These are phyloP conservation scores for Stereum hirsutum DNA, from an alignment of 1,284 basidiomycete genomes.

Conservation along the genomic window DNA sequence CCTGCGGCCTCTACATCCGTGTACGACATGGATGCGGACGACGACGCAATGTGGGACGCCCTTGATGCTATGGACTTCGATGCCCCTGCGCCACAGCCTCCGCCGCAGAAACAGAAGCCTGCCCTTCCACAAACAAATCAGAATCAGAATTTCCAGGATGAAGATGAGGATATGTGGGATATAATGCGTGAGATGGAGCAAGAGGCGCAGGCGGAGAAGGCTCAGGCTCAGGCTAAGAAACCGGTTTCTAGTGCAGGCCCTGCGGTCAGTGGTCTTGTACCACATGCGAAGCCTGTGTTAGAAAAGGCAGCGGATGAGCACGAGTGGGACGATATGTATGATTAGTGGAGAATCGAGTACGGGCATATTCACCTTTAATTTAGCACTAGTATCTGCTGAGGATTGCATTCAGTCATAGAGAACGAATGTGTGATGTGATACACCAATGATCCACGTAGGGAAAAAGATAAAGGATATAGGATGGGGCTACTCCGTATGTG, in stretches of 20 bases:
- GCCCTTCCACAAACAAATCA: slow-evolving; percentile 12
- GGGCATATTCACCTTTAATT: too few species aligned
- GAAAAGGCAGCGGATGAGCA: slow-evolving; percentile 22
- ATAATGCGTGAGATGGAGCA: slow-evolving; percentile 50
- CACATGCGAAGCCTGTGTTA: neutral
- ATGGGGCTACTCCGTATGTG: too few species aligned
- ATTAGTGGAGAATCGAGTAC: slow-evolving; percentile 15
- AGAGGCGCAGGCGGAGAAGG: slow-evolving; percentile 13
- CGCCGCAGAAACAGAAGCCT: slow-evolving; percentile 3
- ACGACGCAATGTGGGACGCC: slow-evolving; percentile 45
- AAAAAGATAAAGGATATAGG: too few species aligned
- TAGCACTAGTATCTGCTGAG: too few species aligned
- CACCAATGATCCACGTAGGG: too few species aligned
- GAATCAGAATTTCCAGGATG: too few species aligned
- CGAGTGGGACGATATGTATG: slow-evolving; percentile 32
- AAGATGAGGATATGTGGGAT: slow-evolving; percentile 65
- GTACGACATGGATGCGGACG: slow-evolving; percentile 36
- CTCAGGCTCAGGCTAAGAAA: neutral
- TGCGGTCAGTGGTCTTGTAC: neutral
- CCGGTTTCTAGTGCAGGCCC: neutral
- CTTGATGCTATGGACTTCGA: slow-evolving; percentile 21
- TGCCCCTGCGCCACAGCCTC: slow-evolving; percentile 1
- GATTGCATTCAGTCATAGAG: too few species aligned
- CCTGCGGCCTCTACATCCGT: too few species aligned
- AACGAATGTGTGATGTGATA: too few species aligned